A percentile compares a stretch with the other conserved stretches of the same genome.
Evolutionary conservation across 768 basidiomycete genomes (phyloP).

Genomic region (Pisolithus marmoratus): DNA sequence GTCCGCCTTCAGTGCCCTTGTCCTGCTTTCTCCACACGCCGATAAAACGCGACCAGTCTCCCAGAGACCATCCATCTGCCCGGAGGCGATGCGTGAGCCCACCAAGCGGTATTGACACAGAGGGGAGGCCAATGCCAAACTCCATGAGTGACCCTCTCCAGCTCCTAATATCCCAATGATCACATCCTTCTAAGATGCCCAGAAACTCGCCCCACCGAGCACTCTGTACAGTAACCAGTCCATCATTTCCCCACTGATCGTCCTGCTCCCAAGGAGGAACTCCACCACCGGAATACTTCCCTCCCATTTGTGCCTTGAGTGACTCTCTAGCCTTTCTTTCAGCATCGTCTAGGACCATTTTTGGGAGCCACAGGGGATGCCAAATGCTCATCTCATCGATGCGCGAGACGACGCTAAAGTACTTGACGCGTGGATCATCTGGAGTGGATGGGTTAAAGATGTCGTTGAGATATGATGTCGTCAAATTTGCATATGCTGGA

Average conservation of each 20-base stretch:
- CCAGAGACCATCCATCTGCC: conserved; percentile 41
- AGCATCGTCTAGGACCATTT: conserved; percentile 85
- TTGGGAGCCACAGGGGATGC: conserved; percentile 97
- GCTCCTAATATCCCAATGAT: conserved; percentile 96
- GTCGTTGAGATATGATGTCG: conserved; percentile 71
- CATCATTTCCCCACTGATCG: conserved; percentile 79
- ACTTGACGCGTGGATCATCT: conserved; percentile 75
- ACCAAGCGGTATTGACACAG: conserved; percentile 35
- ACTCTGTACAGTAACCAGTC: conserved; percentile 85
- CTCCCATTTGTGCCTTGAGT: conserved; percentile 26
- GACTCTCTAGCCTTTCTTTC: conserved; percentile 56
- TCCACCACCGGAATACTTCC: conserved; percentile 7
- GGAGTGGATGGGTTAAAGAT: conserved; percentile 83
- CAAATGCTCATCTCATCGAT: conserved; percentile 59
- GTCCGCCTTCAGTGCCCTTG: conserved; percentile 33
- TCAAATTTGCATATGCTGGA: conserved; percentile 93
- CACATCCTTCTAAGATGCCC: conserved; percentile 81
- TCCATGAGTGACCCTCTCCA: conserved; percentile 64
- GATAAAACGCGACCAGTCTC: conserved; percentile 60
- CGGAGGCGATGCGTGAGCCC: conserved; percentile 26
- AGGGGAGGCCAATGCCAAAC: conserved; percentile 54
- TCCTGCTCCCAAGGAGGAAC: conserved; percentile 45
- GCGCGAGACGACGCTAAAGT: conserved; percentile 89
- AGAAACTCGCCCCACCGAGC: conserved; percentile 96
- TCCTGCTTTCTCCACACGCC: conserved; percentile 57